phyloP scores from a whole-genome alignment of 257 asterid genomes.

The Fraxinus quadrangulata region DNA sequence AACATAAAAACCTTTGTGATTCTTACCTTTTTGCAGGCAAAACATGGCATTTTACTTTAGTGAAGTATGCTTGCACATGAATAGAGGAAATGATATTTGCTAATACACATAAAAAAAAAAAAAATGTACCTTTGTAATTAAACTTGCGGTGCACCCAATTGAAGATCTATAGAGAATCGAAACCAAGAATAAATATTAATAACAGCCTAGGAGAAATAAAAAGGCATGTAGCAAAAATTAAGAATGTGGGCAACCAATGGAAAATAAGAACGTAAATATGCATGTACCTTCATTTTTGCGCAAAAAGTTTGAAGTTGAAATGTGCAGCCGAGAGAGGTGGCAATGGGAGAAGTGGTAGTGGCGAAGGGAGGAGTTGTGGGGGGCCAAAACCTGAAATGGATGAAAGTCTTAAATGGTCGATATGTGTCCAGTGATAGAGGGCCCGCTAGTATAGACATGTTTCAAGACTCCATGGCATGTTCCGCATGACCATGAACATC shows the following conservation, averaged over 20 bases:
- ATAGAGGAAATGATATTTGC: not conserved
- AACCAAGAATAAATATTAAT: not conserved
- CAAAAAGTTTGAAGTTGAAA: slow-evolving; percentile 37
- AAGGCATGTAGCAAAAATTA: not conserved
- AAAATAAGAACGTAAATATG: not conserved
- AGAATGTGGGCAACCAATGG: not conserved
- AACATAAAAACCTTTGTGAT: not conserved
- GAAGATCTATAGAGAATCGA: slow-evolving; percentile 53
- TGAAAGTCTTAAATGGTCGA: slow-evolving; percentile 10
- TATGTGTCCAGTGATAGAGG: slow-evolving; percentile 27
- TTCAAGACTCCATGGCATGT: slow-evolving; percentile 12
- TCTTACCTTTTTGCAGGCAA: not conserved
- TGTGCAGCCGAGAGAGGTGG: slow-evolving; percentile 11
- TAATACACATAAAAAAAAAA: too few relatives aligned
- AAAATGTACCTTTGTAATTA: slow-evolving; percentile 47
- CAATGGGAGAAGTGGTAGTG: slow-evolving; percentile 3
- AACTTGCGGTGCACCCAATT: slow-evolving; percentile 79
- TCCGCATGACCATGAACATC: slow-evolving; percentile 25
- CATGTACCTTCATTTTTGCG: slow-evolving; percentile 43
- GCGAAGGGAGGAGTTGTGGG: not conserved
- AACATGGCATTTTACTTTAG: not conserved
- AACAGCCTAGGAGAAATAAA: not conserved
- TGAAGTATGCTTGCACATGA: too few relatives aligned
- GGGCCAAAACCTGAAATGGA: slow-evolving; percentile 18
- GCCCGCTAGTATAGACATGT: slow-evolving; percentile 26